Percentiles rank a stretch among this genome's conserved stretches.
Conservation (phyloP, 2,329 filamentous ascomycete species). For the Ascochyta fabae region DNA sequence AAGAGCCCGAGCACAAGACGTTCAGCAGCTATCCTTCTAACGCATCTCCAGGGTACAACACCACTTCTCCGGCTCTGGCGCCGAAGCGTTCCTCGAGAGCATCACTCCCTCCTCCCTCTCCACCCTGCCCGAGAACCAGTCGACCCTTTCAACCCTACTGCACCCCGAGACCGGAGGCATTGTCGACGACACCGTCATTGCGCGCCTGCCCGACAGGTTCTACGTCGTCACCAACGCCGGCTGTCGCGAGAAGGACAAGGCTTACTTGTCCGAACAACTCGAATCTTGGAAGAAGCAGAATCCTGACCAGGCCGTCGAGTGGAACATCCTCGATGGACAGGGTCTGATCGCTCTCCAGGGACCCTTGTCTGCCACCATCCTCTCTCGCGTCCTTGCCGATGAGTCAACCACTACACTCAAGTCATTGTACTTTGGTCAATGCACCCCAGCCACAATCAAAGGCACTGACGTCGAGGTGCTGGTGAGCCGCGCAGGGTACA, state of each 20-base stretch:
- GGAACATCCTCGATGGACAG: slow-evolving; percentile 73
- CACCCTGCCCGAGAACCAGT: slow-evolving; percentile 69
- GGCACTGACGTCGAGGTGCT: slow-evolving; percentile 65
- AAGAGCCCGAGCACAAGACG: slow-evolving; percentile 40
- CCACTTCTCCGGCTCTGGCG: slow-evolving; percentile 79
- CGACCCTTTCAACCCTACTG: slow-evolving; percentile 84
- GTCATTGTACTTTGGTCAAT: slow-evolving; percentile 82
- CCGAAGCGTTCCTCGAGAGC: slow-evolving; percentile 79
- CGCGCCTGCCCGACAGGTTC: slow-evolving; percentile 70
- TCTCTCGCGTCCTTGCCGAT: slow-evolving; percentile 67
- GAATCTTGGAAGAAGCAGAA: slow-evolving; percentile 53
- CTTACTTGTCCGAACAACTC: slow-evolving; percentile 76
- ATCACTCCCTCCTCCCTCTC: slow-evolving; percentile 80
- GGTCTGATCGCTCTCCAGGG: slow-evolving; percentile 91
- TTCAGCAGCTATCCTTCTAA: neutral
- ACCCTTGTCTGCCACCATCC: slow-evolving; percentile 73
- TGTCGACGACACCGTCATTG: slow-evolving; percentile 92
- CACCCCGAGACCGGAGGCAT: slow-evolving; percentile 81
- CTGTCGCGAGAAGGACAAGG: slow-evolving; percentile 85
- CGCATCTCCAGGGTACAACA: slow-evolving; percentile 70
- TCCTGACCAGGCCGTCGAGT: slow-evolving; percentile 60
- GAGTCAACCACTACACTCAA: slow-evolving; percentile 51
- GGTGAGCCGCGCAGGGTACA: slow-evolving; percentile 91
- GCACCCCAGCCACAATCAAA: slow-evolving; percentile 69
- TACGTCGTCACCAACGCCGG: slow-evolving; percentile 97